Conservation (phyloP, 805 yeast genomes). For the Hanseniaspora nectarophila region DNA sequence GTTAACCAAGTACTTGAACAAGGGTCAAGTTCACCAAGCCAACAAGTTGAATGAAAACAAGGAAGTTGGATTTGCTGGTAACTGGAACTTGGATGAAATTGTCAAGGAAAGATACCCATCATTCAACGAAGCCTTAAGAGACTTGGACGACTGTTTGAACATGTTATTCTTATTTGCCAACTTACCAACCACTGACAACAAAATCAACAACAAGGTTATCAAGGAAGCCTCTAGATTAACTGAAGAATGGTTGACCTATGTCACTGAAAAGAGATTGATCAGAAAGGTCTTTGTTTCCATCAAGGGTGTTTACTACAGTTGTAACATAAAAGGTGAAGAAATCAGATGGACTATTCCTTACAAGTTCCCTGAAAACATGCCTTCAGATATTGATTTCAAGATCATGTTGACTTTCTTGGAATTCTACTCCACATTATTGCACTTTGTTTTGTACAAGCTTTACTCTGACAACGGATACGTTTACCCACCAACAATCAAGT, state of each 20-base stretch:
- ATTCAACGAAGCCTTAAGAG: slow-evolving; percentile 82
- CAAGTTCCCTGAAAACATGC: slow-evolving; percentile 92
- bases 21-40: slow-evolving; percentile 85
- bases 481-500: slow-evolving; percentile 79
- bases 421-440: slow-evolving; percentile 83
- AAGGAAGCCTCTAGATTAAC: slow-evolving; percentile 75
- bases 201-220: slow-evolving; percentile 67
- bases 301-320: slow-evolving; percentile 94
- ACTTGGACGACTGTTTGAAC: slow-evolving; percentile 86
- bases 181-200: slow-evolving; percentile 78
- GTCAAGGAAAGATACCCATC: slow-evolving; percentile 94
- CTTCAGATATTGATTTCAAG: slow-evolving; percentile 86
- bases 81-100: slow-evolving; percentile 76
- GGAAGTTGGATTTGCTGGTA: slow-evolving; percentile 33
- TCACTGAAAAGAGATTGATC: slow-evolving; percentile 70
- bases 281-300: slow-evolving; percentile 89
- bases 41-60: slow-evolving; percentile 68
- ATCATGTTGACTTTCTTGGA: slow-evolving; percentile 95
- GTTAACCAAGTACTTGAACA: slow-evolving; percentile 76
- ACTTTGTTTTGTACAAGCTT: slow-evolving; percentile 73
- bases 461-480: slow-evolving; percentile 76
- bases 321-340: slow-evolving; percentile 79
- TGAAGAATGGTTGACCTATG: slow-evolving; percentile 90
- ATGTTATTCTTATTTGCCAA: slow-evolving; percentile 89
- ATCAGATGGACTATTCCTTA: slow-evolving; percentile 93